Conservation (phyloP, 106 monocot genomes). For the Amphibolis antarctica region DNA sequence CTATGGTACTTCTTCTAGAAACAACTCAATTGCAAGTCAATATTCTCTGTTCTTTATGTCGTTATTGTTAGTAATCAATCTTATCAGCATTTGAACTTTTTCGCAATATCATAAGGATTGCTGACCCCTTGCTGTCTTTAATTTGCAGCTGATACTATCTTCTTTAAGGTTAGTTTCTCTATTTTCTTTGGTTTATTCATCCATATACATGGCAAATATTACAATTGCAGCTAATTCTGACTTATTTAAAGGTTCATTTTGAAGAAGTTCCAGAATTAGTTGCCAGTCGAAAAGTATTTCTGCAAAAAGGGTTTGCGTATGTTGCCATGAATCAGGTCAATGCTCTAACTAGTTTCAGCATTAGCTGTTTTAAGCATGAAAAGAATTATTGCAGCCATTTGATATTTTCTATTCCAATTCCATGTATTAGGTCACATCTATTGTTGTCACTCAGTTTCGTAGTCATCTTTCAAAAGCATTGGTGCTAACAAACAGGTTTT, state of each 20-base stretch:
- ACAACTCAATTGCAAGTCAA: too few relatives aligned
- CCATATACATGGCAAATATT: not conserved
- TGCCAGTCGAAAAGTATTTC: slow-evolving; percentile 59
- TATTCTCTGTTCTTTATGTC: too few relatives aligned
- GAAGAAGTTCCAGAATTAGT: slow-evolving; percentile 95
- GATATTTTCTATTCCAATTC: slow-evolving; percentile 7
- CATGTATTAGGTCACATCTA: slow-evolving; percentile 48
- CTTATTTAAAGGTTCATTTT: slow-evolving; percentile 54
- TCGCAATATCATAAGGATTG: not conserved
- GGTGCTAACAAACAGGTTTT: slow-evolving; percentile 69
- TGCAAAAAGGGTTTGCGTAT: slow-evolving; percentile 89
- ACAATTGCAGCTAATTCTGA: not conserved
- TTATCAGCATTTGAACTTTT: too few relatives aligned
- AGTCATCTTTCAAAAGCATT: slow-evolving; percentile 88
- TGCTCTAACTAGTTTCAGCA: not conserved
- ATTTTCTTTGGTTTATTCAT: not conserved
- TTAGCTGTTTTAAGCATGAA: not conserved
- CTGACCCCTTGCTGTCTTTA: not conserved
- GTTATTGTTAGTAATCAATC: too few relatives aligned
- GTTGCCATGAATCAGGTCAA: slow-evolving; percentile 89
- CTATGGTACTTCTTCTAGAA: too few relatives aligned
- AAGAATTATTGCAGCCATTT: not conserved
- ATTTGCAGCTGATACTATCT: slow-evolving; percentile 67
- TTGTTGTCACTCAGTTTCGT: slow-evolving; percentile 71
- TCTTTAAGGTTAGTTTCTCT: slow-evolving; percentile 63